These are phyloP conservation scores for Straminergon stramineum DNA, from an alignment of 225 moss, liverwort and hornwort species.

Conservation along the genomic window DNA sequence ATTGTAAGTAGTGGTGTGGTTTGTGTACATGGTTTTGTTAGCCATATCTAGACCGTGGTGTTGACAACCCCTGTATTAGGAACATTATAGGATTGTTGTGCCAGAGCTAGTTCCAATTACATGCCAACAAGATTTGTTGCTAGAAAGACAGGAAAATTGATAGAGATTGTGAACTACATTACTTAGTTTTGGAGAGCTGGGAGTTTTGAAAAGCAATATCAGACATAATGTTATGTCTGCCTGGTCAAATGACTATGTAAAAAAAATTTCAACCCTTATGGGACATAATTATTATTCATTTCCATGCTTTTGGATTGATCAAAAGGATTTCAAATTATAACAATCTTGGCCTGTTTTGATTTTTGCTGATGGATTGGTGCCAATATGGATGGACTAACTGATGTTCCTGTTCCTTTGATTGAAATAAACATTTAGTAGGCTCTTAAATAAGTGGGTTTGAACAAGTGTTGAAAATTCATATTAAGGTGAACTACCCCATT, in stretches of 20 bases:
- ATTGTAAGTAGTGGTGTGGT: too few relatives aligned
- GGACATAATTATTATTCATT: not conserved
- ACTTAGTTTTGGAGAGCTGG: not conserved
- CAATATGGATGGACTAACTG: too few relatives aligned
- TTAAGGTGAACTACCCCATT: too few relatives aligned
- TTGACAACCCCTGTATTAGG: not conserved
- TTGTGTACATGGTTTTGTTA: not conserved
- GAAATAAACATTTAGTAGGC: not conserved
- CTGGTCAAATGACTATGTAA: not conserved
- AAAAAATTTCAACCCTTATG: not conserved
- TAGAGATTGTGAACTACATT: not conserved
- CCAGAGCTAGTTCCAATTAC: not conserved
- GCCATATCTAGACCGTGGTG: not conserved
- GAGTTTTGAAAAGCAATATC: not conserved
- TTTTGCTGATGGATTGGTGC: not conserved
- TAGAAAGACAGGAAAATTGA: not conserved
- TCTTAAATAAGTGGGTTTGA: not conserved
- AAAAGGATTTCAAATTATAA: not conserved
- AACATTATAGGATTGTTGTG: too few relatives aligned
- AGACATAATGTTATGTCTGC: not conserved
- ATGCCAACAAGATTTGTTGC: not conserved
- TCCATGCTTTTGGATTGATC: too few relatives aligned
- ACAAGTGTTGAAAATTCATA: not conserved
- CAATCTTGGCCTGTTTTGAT: not conserved
- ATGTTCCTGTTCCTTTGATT: fast-evolving